Conservation (phyloP, 306 rosid species). For the Sphenostylis stenocarpa region DNA sequence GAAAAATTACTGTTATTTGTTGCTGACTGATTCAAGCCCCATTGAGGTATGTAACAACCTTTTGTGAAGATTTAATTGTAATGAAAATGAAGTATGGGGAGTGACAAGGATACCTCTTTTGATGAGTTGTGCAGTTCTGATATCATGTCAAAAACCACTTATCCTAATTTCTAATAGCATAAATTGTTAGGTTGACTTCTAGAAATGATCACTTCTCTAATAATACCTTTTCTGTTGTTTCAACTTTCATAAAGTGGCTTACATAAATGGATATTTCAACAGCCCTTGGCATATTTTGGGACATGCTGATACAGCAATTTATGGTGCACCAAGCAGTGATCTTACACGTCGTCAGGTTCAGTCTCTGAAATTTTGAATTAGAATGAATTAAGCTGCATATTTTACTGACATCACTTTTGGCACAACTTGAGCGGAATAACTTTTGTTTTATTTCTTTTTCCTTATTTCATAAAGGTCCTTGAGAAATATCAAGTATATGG, state of each 20-base stretch:
- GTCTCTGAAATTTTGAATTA: constrained; percentile 38
- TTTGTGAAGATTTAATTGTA: neutral
- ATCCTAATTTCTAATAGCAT: constrained; percentile 12
- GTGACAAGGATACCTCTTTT: neutral
- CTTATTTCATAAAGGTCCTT: constrained; percentile 52
- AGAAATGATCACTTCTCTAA: neutral
- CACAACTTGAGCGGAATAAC: neutral
- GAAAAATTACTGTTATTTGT: neutral
- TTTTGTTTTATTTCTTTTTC: neutral
- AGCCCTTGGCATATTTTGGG: constrained; percentile 94
- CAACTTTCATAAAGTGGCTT: constrained; percentile 13
- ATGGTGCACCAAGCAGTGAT: constrained; percentile 74
- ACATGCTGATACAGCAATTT: constrained; percentile 75
- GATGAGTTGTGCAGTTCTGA: neutral
- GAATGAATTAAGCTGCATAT: constrained; percentile 28
- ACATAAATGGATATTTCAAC: constrained; percentile 31
- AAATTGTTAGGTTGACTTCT: constrained; percentile 8
- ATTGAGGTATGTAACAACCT: neutral
- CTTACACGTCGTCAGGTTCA: constrained; percentile 90
- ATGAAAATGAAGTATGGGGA: neutral
- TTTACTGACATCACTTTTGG: constrained; percentile 20
- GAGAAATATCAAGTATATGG: constrained; percentile 86
- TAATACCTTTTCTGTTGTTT: constrained; percentile 21
- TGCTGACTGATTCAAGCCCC: neutral
- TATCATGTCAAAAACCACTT: constrained; percentile 1